Evolutionary conservation across 768 basidiomycete genomes (phyloP).

Genomic region (Jaapia argillacea): DNA sequence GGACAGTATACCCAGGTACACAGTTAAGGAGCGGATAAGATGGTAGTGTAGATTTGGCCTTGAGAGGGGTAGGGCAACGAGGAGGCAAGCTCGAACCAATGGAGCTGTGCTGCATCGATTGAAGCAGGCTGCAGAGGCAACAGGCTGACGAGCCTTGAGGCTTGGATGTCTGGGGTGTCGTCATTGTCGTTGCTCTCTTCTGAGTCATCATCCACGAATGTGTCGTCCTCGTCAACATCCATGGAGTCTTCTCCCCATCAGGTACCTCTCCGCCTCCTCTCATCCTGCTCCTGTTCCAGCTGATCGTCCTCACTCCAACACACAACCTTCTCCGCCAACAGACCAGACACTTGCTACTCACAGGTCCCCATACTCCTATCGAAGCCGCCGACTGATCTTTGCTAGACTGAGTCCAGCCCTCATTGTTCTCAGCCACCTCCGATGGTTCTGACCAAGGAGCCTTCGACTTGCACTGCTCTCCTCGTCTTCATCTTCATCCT

Average conservation of each 20-base stretch:
- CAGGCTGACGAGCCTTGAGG: conserved; percentile 76
- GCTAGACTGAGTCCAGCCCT: conserved; percentile 40
- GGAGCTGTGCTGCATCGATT: conserved; percentile 27
- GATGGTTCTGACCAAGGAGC: conserved; percentile 63
- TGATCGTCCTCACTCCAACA: conserved; percentile 64
- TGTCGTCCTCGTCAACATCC: conserved; percentile 63
- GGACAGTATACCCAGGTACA: conserved; percentile 77
- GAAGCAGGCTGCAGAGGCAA: conserved; percentile 62
- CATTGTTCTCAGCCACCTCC: conserved; percentile 60
- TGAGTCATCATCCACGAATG: conserved; percentile 32
- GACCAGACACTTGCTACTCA: conserved; percentile 55
- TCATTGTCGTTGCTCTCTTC: conserved; percentile 46
- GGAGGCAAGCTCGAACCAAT: conserved; percentile 17
- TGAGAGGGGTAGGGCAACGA: no score
- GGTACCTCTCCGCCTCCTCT: conserved; percentile 47
- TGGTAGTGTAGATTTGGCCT: no score
- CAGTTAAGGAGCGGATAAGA: conserved; percentile 48
- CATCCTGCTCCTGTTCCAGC: conserved; percentile 56
- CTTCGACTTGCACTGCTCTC: conserved; percentile 41
- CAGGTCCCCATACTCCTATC: conserved; percentile 48
- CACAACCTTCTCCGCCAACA: conserved; percentile 56
- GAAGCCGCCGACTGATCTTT: conserved; percentile 70
- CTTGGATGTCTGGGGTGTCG: conserved; percentile 61
- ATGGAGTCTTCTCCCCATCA: conserved; percentile 52
- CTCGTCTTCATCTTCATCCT: conserved; percentile 61